Conservation (phyloP, 2,329 filamentous ascomycete species). For the Rutstroemia sp. region DNA sequence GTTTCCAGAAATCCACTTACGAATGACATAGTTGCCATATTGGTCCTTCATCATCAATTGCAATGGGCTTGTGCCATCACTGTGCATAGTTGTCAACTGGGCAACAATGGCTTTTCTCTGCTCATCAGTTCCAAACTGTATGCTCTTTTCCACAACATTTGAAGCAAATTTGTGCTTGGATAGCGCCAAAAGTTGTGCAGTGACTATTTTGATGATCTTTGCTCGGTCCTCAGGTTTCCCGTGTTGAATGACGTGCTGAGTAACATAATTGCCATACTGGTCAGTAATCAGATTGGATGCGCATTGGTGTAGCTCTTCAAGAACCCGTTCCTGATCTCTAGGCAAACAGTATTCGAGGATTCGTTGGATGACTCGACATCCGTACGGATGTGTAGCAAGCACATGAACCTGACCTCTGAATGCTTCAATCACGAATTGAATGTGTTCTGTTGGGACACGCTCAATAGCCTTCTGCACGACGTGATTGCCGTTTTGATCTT, state of each 20-base stretch:
- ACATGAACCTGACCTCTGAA: conserved; percentile 68
- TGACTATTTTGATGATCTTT: conserved; percentile 67
- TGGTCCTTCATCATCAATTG: conserved; percentile 78
- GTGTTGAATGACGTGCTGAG: conserved; percentile 81
- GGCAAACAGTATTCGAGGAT: conserved; percentile 78
- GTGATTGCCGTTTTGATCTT: conserved; percentile 89
- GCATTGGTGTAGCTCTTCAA: conserved; percentile 71
- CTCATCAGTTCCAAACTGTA: conserved; percentile 60
- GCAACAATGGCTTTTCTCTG: conserved; percentile 65
- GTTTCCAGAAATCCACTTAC: conserved; percentile 48
- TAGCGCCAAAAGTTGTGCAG: conserved; percentile 61
- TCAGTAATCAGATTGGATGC: conserved; percentile 70
- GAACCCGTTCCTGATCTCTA: conserved; percentile 61
- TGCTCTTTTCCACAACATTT: conserved; percentile 93
- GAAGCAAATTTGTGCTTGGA: conserved; percentile 96
- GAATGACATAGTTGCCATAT: conserved; percentile 94
- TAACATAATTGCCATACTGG: conserved; percentile 93
- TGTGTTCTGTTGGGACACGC: conserved; percentile 66
- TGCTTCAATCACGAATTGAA: conserved; percentile 77
- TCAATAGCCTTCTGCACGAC: conserved; percentile 94
- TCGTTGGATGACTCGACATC: conserved; percentile 87
- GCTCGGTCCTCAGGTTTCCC: conserved; percentile 66
- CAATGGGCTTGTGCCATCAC: conserved; percentile 63
- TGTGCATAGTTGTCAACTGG: conserved; percentile 50
- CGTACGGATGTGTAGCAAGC: conserved; percentile 74